These are phyloP conservation scores for Rhodotorula sphaerocarpa DNA, from an alignment of 768 basidiomycete genomes.

Conservation along the genomic window DNA sequence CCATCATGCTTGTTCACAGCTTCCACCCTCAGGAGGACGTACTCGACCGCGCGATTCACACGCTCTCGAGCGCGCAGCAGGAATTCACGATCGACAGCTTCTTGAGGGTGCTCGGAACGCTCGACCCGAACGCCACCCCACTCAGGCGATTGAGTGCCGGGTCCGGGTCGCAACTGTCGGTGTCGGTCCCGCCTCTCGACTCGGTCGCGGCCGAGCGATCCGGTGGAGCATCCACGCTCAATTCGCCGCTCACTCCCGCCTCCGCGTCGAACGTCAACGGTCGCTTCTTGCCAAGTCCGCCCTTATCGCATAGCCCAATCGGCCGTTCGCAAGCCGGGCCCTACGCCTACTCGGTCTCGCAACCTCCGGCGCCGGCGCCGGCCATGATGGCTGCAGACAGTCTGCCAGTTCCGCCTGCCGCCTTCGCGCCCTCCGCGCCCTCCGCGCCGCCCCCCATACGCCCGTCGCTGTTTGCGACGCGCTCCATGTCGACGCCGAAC, in stretches of 20 bases:
- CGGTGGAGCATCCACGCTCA: too few relatives aligned
- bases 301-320: too few relatives aligned
- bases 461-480: constrained; percentile 1
- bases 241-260: constrained; percentile 27
- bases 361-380: not conserved
- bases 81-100: constrained; percentile 27
- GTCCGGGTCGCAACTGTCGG: constrained; percentile 1
- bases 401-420: too few relatives aligned
- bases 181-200: not conserved
- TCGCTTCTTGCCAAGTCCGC: not conserved
- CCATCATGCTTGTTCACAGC: not conserved
- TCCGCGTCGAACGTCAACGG: not conserved
- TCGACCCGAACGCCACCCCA: constrained; percentile 13
- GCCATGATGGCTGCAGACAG: not conserved
- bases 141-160: not conserved
- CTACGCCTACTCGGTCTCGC: not conserved
- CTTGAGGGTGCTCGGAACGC: constrained; percentile 20
- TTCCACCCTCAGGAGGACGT: constrained; percentile 25
- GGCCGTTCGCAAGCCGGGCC: too few relatives aligned
- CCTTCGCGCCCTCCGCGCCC: not conserved
- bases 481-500: constrained; percentile 8
- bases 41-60: constrained; percentile 16
- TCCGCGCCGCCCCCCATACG: not conserved
- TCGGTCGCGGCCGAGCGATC: too few relatives aligned
- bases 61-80: constrained; percentile 6